Conservation (phyloP, 1,284 basidiomycete genomes). For the Somion occarium region DNA sequence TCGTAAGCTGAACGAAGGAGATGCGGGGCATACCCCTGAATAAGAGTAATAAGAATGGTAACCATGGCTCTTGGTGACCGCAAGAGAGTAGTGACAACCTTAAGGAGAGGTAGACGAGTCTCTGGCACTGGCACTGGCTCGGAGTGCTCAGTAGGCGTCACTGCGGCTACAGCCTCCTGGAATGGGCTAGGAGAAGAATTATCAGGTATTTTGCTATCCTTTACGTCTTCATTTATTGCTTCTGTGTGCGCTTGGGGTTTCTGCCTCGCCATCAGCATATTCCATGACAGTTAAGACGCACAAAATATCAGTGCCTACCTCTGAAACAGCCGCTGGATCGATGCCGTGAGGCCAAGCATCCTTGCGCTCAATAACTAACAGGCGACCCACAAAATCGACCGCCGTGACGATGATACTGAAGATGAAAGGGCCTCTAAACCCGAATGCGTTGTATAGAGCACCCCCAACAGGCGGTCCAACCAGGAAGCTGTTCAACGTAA, state of each 20-base stretch:
- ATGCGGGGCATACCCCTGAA: constrained; percentile 49
- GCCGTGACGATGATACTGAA: constrained; percentile 58
- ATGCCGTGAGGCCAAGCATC: constrained; percentile 50
- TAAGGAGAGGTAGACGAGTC: constrained; percentile 13
- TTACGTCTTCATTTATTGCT: too few relatives aligned
- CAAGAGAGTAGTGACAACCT: constrained; percentile 37
- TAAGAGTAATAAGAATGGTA: constrained; percentile 46
- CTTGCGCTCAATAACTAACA: constrained; percentile 61
- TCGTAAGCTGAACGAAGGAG: neutral
- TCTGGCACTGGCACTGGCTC: neutral
- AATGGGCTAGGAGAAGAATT: too few relatives aligned
- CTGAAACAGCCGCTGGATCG: constrained; percentile 21
- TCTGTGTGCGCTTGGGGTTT: too few relatives aligned
- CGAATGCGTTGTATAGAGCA: constrained; percentile 59
- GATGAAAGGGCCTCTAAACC: constrained; percentile 72
- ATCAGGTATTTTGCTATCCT: too few relatives aligned
- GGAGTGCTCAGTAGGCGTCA: too few relatives aligned
- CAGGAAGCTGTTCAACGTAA: constrained; percentile 32
- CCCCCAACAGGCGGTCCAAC: constrained; percentile 71
- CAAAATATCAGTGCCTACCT: neutral
- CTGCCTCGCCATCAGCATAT: neutral
- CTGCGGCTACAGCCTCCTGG: too few relatives aligned
- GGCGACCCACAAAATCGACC: constrained; percentile 58
- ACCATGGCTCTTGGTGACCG: constrained; percentile 53
- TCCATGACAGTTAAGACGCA: too few relatives aligned